Evolutionary conservation across 129 eudicot species (phyloP).

Genomic region (Helianthus annuus): DNA sequence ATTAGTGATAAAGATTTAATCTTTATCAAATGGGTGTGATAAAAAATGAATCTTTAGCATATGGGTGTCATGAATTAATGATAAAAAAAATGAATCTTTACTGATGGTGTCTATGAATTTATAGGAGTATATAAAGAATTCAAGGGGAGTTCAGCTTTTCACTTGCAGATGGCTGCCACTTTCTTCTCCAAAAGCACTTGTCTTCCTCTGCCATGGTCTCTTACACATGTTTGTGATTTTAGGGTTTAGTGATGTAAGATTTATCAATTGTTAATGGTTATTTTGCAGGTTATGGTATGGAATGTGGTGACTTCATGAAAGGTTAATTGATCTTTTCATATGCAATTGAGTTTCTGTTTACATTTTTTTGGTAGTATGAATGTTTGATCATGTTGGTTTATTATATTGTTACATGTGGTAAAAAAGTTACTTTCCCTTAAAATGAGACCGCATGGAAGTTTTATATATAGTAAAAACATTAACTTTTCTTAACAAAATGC

Average conservation of each 20-base stretch:
- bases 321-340: slow-evolving; percentile 34
- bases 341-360: background rate
- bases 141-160: slow-evolving; percentile 80
- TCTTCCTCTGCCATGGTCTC: slow-evolving; percentile 91
- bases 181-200: slow-evolving; percentile 88
- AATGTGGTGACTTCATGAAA: slow-evolving; percentile 93
- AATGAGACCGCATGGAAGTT: background rate
- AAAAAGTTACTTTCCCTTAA: no score
- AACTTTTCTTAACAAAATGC: background rate
- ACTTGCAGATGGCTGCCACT: slow-evolving; percentile 96
- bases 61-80: background rate
- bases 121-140: slow-evolving; percentile 70
- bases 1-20: background rate
- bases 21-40: background rate
- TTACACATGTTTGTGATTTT: background rate
- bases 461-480: background rate
- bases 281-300: slow-evolving; percentile 96
- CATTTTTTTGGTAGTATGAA: background rate
- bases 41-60: background rate
- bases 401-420: background rate
- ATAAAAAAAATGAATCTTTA: slow-evolving; percentile 23
- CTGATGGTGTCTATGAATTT: slow-evolving; percentile 18
- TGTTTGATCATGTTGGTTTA: background rate
- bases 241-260: background rate
- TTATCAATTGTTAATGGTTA: slow-evolving; percentile 16